Evolutionary conservation across 257 asterid genomes (phyloP), one percentile per base, ranked within the genome.

Genomic region (Fraxinus pennsylvanica): DNA sequence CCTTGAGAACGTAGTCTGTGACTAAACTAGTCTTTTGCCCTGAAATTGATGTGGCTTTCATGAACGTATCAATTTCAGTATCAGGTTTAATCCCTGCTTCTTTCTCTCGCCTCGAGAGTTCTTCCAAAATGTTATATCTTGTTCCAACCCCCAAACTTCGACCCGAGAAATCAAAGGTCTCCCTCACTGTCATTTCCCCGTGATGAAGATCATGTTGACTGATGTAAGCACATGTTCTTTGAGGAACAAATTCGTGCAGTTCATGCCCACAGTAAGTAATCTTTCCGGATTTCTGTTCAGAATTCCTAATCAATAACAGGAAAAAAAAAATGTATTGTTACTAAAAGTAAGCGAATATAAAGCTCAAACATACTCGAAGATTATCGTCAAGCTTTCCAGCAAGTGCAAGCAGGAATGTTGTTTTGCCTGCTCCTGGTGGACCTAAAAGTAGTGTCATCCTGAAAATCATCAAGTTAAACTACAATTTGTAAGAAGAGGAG

Each of bases 111-210:
- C 91, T 83, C 1, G 82, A 82, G 17, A 88, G 75, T 67, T 88
- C 91, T 32, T 67, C 86, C 63, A 88, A 36, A 43, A 72, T 7
- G 12, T 84, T 83, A 27, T 80, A 82, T 21, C 90, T 73, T 0
- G 82, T 13, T 1, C 90, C 90, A 27, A 82, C 84, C 1, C 92
- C 92, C 74, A 85, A 59, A 74, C 90, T 86, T 14, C 87, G 88
- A 9, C 76, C 84, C 0, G 90, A 82, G 76, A 88, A 88, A 77
- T 86, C 87, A 2, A 88, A 43, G 7, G 90, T 88, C 88, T 88
- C 91, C 65, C 90, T 80, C 78, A 86, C 91, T 0, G 90, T 88
- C 90, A 88, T 86, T 83, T 86, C 88, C 39, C 92, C 90, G 9
- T 74, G 82, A 27, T 86, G 92, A 47, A 88, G 77, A 71, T 88